Percentiles rank a stretch among this genome's conserved stretches.
These are phyloP conservation scores for Thelephora aurantiotincta DNA, from an alignment of 768 basidiomycete species.

Conservation along the genomic window DNA sequence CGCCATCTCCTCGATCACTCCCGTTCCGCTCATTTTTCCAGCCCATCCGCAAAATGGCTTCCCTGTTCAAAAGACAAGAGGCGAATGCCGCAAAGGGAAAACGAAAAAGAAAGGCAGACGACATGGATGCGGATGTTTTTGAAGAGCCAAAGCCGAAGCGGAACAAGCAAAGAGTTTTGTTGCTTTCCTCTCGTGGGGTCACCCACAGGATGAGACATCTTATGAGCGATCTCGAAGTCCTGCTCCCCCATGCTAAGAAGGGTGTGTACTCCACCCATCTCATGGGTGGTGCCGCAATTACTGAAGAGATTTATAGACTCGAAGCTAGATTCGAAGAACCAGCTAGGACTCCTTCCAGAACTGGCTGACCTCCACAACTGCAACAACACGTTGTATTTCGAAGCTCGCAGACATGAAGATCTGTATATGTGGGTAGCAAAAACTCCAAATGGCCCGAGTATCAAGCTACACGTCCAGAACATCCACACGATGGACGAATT, in stretches of 20 bases:
- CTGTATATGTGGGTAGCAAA: slow-evolving; percentile 95
- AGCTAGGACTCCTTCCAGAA: slow-evolving; percentile 84
- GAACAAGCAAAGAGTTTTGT: slow-evolving; percentile 91
- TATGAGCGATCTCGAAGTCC: slow-evolving; percentile 83
- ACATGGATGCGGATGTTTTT: slow-evolving; percentile 43
- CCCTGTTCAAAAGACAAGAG: slow-evolving; percentile 47
- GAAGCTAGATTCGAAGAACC: slow-evolving; percentile 94
- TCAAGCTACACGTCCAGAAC: slow-evolving; percentile 97
- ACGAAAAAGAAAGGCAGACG: slow-evolving; percentile 51
- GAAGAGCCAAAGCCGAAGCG: slow-evolving; percentile 41
- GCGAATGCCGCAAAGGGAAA: slow-evolving; percentile 35
- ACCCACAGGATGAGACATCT: slow-evolving; percentile 95
- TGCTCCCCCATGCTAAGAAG: slow-evolving; percentile 94
- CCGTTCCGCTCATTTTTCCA: not conserved
- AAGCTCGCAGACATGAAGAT: slow-evolving; percentile 90
- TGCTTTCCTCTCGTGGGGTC: slow-evolving; percentile 87
- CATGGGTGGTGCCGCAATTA: not conserved
- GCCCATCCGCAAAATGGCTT: slow-evolving; percentile 33
- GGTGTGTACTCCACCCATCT: slow-evolving; percentile 32
- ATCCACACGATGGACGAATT: slow-evolving; percentile 99
- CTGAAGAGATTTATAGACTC: slow-evolving; percentile 43
- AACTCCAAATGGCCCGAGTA: slow-evolving; percentile 93
- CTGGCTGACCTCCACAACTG: slow-evolving; percentile 95
- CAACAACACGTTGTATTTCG: slow-evolving; percentile 95
- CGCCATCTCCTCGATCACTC: not conserved